Conservation (phyloP, 108 stramenopile species). For the Cylindrotheca fusiformis region DNA sequence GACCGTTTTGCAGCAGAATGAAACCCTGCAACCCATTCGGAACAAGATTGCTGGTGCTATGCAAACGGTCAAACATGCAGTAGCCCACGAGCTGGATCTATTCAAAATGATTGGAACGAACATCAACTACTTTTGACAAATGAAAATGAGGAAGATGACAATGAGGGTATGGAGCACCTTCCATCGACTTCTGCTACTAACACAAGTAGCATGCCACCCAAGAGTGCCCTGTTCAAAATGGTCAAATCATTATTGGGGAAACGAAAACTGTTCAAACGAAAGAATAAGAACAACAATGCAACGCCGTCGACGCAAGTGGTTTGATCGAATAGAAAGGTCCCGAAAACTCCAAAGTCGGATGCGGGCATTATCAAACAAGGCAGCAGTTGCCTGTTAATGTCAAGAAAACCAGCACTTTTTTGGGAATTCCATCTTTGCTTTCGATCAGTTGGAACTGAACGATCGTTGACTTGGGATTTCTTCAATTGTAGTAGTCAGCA, state of each 20-base stretch:
- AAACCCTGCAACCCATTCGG: conserved; percentile 23
- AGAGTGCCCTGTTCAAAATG: conserved; percentile 26
- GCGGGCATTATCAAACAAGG: neutral
- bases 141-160: conserved; percentile 9
- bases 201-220: neutral
- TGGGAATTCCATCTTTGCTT: neutral
- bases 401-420: neutral
- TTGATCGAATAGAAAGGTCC: neutral
- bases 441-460: neutral
- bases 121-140: conserved; percentile 20
- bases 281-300: conserved; percentile 2
- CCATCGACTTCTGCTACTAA: neutral
- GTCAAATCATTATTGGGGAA: conserved; percentile 21
- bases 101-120: conserved; percentile 36
- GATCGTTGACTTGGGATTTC: neutral
- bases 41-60: conserved; percentile 21
- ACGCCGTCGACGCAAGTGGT: neutral
- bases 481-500: no score
- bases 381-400: neutral
- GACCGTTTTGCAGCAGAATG: conserved; percentile 18
- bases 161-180: conserved; percentile 2
- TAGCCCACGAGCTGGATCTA: conserved; percentile 24
- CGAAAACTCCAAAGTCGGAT: neutral
- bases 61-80: conserved; percentile 6
- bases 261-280: conserved; percentile 11